Evolutionary conservation across 1,139 yeast species (phyloP).

Genomic region (Blastobotrys raffinosifermentans): DNA sequence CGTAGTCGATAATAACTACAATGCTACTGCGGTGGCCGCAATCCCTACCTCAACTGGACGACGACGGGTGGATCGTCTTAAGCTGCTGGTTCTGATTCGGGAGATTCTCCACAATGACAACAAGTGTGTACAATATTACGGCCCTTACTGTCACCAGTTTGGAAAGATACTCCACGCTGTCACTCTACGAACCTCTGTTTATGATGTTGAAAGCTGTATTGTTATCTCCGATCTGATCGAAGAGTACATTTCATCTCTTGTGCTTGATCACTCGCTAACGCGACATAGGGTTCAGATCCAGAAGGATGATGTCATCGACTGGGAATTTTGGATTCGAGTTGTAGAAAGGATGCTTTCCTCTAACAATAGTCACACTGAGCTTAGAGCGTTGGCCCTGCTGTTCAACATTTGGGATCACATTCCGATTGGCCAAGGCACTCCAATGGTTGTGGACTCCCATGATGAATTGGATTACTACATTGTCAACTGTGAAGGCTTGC

Average conservation of each 20-base stretch:
- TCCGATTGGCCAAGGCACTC: conserved; percentile 36
- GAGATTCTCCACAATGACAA: conserved; percentile 35
- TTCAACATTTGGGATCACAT: conserved; percentile 71
- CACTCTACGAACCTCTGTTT: conserved; percentile 33
- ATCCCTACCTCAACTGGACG: conserved; percentile 21
- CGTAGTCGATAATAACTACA: conserved; percentile 10
- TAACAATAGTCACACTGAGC: conserved; percentile 56
- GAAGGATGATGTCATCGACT: conserved; percentile 41
- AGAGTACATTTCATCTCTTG: conserved; percentile 32
- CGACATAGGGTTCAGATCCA: conserved; percentile 23
- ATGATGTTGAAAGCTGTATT: conserved; percentile 42
- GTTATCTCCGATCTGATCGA: conserved; percentile 44
- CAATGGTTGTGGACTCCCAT: conserved; percentile 16
- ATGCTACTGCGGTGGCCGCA: conserved; percentile 30
- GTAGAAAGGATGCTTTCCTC: conserved; percentile 53
- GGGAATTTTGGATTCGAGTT: conserved; percentile 74
- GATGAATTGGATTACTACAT: conserved; percentile 38
- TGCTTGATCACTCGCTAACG: conserved; percentile 23
- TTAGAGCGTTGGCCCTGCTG: conserved; percentile 58
- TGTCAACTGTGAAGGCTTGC: conserved; percentile 26
- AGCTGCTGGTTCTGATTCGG: conserved; percentile 29
- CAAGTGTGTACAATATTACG: conserved; percentile 28
- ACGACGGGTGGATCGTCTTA: conserved; percentile 32
- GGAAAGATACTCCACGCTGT: conserved; percentile 35
- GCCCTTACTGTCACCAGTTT: conserved; percentile 30